phyloP scores from a whole-genome alignment of 495 filamentous ascomycete genomes.

The Talaromyces liani region DNA sequence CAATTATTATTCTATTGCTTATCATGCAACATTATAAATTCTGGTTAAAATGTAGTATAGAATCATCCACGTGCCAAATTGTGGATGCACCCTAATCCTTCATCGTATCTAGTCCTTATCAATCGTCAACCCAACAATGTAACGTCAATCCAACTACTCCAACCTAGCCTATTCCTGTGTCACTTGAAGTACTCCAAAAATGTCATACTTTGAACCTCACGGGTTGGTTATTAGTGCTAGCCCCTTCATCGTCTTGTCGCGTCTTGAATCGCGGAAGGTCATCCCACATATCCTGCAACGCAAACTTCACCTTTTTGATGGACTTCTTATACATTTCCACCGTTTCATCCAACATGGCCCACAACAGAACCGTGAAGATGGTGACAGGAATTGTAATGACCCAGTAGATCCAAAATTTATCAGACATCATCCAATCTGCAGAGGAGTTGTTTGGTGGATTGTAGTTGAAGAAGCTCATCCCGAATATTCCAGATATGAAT shows the following conservation, averaged over 20 bases:
- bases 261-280: neutral
- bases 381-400: constrained; percentile 24
- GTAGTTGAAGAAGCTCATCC: constrained; percentile 29
- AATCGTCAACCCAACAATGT: neutral
- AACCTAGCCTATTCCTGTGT: neutral
- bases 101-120: neutral
- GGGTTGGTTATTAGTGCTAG: neutral
- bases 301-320: neutral
- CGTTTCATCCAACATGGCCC: constrained; percentile 10
- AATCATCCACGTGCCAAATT: too few species aligned
- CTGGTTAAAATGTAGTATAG: too few species aligned
- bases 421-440: constrained; percentile 17
- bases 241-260: neutral
- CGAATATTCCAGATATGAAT: constrained; percentile 32
- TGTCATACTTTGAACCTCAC: neutral
- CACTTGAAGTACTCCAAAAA: neutral
- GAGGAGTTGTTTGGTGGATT: constrained; percentile 8
- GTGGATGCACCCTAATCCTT: too few species aligned
- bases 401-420: constrained; percentile 33
- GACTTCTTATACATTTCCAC: neutral
- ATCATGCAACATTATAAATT: too few species aligned
- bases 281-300: neutral
- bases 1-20: too few species aligned
- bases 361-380: constrained; percentile 15
- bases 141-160: neutral